Evolutionary conservation across 441 rosid species (phyloP), one percentile per base, ranked within the genome.

Genomic region (Erodium texanum): DNA sequence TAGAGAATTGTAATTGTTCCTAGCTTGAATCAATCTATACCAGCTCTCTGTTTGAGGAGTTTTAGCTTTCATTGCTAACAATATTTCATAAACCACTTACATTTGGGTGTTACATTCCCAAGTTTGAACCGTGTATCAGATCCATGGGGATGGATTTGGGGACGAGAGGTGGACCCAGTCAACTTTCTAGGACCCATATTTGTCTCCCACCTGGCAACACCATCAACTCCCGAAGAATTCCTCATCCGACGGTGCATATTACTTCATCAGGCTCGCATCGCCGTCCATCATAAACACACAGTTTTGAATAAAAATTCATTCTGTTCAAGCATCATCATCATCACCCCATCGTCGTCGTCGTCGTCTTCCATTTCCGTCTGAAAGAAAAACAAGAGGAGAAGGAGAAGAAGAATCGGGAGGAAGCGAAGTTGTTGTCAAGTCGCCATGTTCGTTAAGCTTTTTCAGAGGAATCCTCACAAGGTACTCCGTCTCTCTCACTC

Each of bases 361-460:
- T 52, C 23, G 59, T 52, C 59, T 52, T 52, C 59, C 59, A 52
- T 52, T 52, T 52, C 59, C 59, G 59, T 52, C 59, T 52, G 59
- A 8, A 52, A 52, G 23, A 16, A 18, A 52, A 52, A n/a, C 58
- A 50, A 50, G 22, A 50, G 58, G 58, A 50, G 58, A 7, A 50
- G 20, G 20, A 50, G 58, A 56, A 20, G 12, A 20, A 58, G 27
- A 58, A 58, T 20, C 63, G 2, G 63, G 59, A 16, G 59, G 14
- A 52, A 10, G 11, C 27, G 27, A 19, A 10, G 15, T 58, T 3
- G 27, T 10, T 23, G 15, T 10, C 27, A 10, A 22, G 63, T 22
- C 63, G 63, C 63, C 63, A 58, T 58, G 63, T 58, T 58, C 63
- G 14, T 9, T 9, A 58, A 58, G 63, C 63, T 58, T 23, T 58